phyloP scores from a whole-genome alignment of 73 alveolate species.

The Paramecium pentaurelia region DNA sequence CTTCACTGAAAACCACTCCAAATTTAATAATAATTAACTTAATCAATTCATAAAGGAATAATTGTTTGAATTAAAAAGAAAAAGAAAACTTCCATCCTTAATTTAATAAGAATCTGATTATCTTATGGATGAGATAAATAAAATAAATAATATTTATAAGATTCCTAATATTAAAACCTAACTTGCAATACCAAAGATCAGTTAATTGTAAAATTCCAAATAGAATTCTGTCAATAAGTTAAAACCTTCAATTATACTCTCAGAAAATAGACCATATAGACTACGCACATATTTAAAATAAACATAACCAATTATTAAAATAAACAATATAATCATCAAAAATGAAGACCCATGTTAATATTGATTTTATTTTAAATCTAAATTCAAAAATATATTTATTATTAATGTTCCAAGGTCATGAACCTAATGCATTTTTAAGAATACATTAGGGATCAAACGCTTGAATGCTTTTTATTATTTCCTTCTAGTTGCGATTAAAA shows the following conservation, averaged over 20 bases:
- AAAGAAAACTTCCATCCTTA: not conserved
- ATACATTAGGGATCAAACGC: conserved; percentile 33
- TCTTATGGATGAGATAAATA: not conserved
- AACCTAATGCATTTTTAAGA: conserved; percentile 31
- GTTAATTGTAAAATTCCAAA: not conserved
- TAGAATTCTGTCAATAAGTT: not conserved
- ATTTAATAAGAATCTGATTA: not conserved
- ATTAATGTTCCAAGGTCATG: conserved; percentile 10
- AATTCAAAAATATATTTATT: not conserved
- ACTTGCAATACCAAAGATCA: not conserved
- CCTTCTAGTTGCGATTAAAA: conserved; percentile 21
- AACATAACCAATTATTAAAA: not conserved
- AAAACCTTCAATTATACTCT: not conserved
- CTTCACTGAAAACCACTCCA: not conserved
- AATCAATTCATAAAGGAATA: not conserved
- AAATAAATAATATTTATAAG: not conserved
- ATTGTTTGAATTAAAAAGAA: not conserved
- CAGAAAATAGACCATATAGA: not conserved
- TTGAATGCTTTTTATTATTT: not conserved
- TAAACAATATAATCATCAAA: not conserved
- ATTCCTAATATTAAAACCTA: not conserved
- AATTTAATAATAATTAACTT: not conserved
- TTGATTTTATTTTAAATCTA: not conserved
- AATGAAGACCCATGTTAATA: not conserved
- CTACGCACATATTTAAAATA: not conserved